Evolutionary conservation across 164 flowering plant species (phyloP), one percentile per base, ranked within the genome.

Genomic region (Tetrastigma voinierianum): DNA sequence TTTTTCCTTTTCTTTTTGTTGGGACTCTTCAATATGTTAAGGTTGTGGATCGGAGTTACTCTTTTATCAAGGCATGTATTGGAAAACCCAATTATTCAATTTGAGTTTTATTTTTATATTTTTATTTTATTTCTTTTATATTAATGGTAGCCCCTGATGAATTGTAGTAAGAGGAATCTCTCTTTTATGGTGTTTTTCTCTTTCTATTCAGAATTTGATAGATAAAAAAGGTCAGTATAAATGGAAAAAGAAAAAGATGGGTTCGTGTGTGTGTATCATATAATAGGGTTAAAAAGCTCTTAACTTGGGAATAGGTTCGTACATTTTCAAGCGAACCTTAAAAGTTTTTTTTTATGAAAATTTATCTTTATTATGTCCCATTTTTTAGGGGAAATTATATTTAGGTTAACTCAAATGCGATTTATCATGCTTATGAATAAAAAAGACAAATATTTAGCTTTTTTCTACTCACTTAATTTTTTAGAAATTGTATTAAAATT

Each of bases 51-150:
- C 57, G 46, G 24, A 57, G 23, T 52, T 23, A 46, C 59, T 25
- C 62, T 46, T 45, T 46, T 24, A 46, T 16, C 66, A 67, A 72
- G 51, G 66, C 68, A 58, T 52, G 46, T 65, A 57, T 76, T 66
- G 76, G 66, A 72, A 67, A 72, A 32, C 76, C 52, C 71, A 69
- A 64, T 19, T 72, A 21, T 67, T 24, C 12, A 18, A 55, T n/a
- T n/a, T n/a, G n/a, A 24, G 4, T 24, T 24, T 24, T 1, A 1
- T 32, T 57, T 64, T 13, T 20, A 49, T 19, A n/a, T 46, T 63
- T 20, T 18, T 15, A 19, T 52, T 40, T 40, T 32, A 4, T 45
- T 11, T 16, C 9, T 17, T 23, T 68, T 47, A 53, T 51, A 19
- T 45, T 67, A 49, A 32, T 17, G 25, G 17, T 59, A 59, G 53